Conservation (phyloP, 352 stramenopile genomes). For the Phytopythium chamaehyphon region DNA sequence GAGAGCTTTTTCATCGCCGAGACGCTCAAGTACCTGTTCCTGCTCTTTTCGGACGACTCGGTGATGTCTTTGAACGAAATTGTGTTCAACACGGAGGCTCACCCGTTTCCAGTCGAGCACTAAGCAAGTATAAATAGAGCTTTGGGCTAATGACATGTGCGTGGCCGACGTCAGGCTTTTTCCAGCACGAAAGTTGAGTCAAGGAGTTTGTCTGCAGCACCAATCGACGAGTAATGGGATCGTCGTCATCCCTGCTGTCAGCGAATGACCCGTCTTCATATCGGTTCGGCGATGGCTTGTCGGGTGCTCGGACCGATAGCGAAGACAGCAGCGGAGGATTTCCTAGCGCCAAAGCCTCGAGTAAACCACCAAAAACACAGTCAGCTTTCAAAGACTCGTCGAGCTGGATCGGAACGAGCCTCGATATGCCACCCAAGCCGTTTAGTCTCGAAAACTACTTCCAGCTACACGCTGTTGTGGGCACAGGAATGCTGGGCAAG, state of each 20-base stretch:
- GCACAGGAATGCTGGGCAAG: conserved; percentile 70
- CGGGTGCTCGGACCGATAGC: neutral
- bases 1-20: conserved; percentile 92
- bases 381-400: neutral
- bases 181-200: neutral
- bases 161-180: neutral
- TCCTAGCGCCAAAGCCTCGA: neutral
- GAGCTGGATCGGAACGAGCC: conserved; percentile 43
- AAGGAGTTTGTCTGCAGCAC: neutral
- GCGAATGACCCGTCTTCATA: conserved; percentile 7
- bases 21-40: conserved; percentile 94
- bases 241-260: conserved; percentile 2
- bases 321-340: conserved; percentile 1
- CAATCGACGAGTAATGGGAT: conserved; percentile 3
- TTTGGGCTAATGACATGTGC: no score
- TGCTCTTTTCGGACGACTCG: conserved; percentile 87
- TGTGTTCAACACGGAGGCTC: conserved; percentile 89
- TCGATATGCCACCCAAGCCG: conserved; percentile 52
- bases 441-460: conserved; percentile 60
- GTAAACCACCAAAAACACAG: neutral
- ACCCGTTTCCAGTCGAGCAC: conserved; percentile 66
- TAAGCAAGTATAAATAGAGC: neutral
- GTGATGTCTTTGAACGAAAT: conserved; percentile 78
- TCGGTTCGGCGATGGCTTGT: conserved; percentile 13
- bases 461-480: conserved; percentile 45